Evolutionary conservation across 2,329 filamentous ascomycete genomes (phyloP).

Genomic region (Pezicula neosporulosa): DNA sequence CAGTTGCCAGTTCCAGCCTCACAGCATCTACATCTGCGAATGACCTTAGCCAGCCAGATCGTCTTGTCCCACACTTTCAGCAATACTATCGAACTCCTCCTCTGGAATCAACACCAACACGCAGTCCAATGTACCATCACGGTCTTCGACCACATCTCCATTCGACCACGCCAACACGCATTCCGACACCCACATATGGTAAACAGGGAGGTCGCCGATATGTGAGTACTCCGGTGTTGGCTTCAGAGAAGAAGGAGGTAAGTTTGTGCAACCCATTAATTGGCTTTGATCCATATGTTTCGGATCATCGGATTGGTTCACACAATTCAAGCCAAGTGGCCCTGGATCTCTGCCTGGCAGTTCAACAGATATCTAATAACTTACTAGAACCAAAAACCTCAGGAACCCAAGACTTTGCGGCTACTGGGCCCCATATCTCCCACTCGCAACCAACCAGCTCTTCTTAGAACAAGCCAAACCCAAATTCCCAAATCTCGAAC

Average conservation of each 20-base stretch:
- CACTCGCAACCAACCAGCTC: conserved; percentile 1
- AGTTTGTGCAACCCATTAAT: not conserved
- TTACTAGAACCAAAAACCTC: conserved; percentile 7
- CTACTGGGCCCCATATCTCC: conserved; percentile 14
- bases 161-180: conserved; percentile 6
- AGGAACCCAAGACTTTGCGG: conserved; percentile 5
- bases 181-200: conserved; percentile 6
- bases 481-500: conserved; percentile 42
- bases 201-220: conserved; percentile 4
- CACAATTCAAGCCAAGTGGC: too few species aligned
- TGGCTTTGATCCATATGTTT: too few species aligned
- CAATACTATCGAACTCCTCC: conserved; percentile 1
- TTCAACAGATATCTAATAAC: not conserved
- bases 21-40: conserved; percentile 16
- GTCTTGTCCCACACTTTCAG: not conserved
- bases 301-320: too few species aligned
- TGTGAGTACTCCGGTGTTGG: conserved; percentile 10
- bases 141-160: not conserved
- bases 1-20: conserved; percentile 14
- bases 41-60: conserved; percentile 10
- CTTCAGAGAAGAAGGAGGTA: conserved; percentile 15
- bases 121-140: conserved; percentile 7
- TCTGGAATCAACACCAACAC: not conserved
- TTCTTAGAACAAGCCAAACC: not conserved
- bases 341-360: not conserved